These are phyloP conservation scores for Dorcoceras hygrometricum DNA, from an alignment of 257 asterid genomes.

Conservation along the genomic window DNA sequence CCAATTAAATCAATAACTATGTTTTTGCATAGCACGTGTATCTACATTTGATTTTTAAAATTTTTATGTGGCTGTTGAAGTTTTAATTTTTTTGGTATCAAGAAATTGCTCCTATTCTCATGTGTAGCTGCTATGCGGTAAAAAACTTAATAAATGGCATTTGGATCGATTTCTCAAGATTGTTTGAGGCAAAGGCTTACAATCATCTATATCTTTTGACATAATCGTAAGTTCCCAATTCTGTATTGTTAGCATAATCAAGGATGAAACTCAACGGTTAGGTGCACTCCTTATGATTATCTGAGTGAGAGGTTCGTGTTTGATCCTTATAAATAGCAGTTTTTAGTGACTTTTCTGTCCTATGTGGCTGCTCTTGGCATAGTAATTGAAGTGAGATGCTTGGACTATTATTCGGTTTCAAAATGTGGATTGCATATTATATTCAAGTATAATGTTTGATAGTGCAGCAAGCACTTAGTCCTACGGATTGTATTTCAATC, in stretches of 20 bases:
- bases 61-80: not conserved
- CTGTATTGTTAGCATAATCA: not conserved
- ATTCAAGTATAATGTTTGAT: too few relatives aligned
- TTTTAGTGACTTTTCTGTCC: not conserved
- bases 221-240: not conserved
- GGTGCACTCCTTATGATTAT: too few relatives aligned
- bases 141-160: too few relatives aligned
- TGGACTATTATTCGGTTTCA: not conserved
- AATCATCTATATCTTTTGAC: too few relatives aligned
- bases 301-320: not conserved
- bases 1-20: not conserved
- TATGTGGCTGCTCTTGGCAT: not conserved
- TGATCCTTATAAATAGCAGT: not conserved
- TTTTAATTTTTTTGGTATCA: too few relatives aligned
- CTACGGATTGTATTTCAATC: not conserved
- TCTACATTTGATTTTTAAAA: not conserved
- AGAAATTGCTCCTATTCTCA: too few relatives aligned
- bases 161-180: too few relatives aligned
- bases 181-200: too few relatives aligned
- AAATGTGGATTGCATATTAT: not conserved
- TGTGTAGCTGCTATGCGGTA: too few relatives aligned
- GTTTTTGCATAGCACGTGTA: too few relatives aligned
- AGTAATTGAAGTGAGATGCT: not conserved
- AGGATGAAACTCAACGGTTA: not conserved
- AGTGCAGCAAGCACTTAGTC: not conserved